Base-by-base conservation (phyloP, 2,329 filamentous ascomycete species). In the Nectriaceae sp. region DNA sequence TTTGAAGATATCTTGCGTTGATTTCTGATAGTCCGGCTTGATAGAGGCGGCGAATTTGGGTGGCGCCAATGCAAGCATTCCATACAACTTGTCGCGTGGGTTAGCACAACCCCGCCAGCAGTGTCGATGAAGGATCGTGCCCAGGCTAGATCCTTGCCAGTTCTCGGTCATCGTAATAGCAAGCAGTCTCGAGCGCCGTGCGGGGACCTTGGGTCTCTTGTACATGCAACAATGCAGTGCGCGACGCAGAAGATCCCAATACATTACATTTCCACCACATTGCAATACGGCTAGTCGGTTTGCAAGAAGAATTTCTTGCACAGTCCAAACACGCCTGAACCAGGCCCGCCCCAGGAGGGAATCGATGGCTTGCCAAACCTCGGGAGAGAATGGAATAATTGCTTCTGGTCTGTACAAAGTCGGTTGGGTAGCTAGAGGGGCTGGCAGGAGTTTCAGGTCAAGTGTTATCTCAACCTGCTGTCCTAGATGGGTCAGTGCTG, bases 21-120 rank as follows among this genome's bases (percentile, higher is more conserved):
- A 16, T 11, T 45, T n/a, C 6, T 22, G 13, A 20, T 49, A 46
- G 22, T 35, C 21, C 2, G 47, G 42, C 5, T 19, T 36, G 13
- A 39, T 49, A 6, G 21, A 20, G 11, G 16, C 21, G 13, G 21
- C 2, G n/a, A 49, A 37, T 5, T 22, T 41, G 4, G 47, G 33
- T 11, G 47, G 42, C 11, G 38, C 21, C 11, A 49, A 21, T 5
- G 29, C 47, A 2, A 49, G 31, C 20, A 45, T 44, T 3, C 47
- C 47, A 36, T 49, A 49, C 16, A 49, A 19, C 31, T 45, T 49
- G 38, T 49, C 47, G 20, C 37, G 47, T 8, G 42, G 37, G 35
- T 49, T 29, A 16, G 31, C 24, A 22, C 47, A 49, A 8, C 18
- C 11, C n/a, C 44, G 36, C 8, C 18, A 19, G 11, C 24, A 11